Evolutionary conservation across 768 basidiomycete species (phyloP).

Genomic region (Phlebiopsis flavidoalba): DNA sequence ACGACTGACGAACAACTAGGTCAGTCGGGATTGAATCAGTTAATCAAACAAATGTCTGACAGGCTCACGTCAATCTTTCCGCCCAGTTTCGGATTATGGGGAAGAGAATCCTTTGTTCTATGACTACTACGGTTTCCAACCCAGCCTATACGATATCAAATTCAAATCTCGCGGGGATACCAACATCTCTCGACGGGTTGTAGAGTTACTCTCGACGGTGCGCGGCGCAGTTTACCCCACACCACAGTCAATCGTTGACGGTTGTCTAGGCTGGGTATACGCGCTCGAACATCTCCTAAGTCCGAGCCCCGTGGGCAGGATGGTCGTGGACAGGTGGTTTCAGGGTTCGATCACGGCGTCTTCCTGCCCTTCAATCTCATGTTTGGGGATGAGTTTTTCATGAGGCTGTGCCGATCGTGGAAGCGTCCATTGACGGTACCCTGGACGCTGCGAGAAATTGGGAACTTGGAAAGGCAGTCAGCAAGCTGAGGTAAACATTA

Average conservation of each 20-base stretch:
- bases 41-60: background rate
- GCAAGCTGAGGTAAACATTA: slow-evolving; percentile 42
- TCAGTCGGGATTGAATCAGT: slow-evolving; percentile 17
- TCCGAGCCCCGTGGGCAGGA: slow-evolving; percentile 57
- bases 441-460: slow-evolving; percentile 59
- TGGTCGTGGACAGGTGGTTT: slow-evolving; percentile 57
- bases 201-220: slow-evolving; percentile 55
- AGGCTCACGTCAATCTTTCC: background rate
- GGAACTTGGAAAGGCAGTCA: slow-evolving; percentile 57
- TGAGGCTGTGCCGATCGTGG: slow-evolving; percentile 61
- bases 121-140: slow-evolving; percentile 71
- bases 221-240: background rate
- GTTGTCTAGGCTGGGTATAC: slow-evolving; percentile 42
- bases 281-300: slow-evolving; percentile 43
- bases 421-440: slow-evolving; percentile 61
- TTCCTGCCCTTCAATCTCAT: slow-evolving; percentile 76
- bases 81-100: slow-evolving; percentile 69
- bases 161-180: slow-evolving; percentile 66
- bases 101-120: slow-evolving; percentile 69
- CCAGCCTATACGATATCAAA: slow-evolving; percentile 52
- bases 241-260: background rate
- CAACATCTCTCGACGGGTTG: slow-evolving; percentile 50
- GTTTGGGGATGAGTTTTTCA: slow-evolving; percentile 67
- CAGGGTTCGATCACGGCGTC: slow-evolving; percentile 75
- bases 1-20: slow-evolving; percentile 53